Evolutionary conservation across 495 filamentous ascomycete species (phyloP), one percentile per base, ranked within the genome.

Genomic region (Pyrenula aspistea): DNA sequence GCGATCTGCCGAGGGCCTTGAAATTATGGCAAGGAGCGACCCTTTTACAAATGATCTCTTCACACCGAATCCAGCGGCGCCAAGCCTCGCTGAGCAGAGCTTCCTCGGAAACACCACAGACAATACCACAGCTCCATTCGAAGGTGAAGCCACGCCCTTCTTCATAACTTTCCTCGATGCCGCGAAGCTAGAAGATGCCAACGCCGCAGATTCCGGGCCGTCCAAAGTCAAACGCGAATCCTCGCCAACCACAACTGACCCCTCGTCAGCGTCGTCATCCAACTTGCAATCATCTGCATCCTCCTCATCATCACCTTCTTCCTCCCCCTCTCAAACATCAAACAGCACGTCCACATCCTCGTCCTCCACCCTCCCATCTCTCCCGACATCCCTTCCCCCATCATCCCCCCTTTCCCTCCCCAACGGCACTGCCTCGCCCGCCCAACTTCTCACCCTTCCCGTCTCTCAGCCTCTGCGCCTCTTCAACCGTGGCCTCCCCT

Each of bases 41-140:
- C 53, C 57, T 12, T 56, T 69, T 20, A 65, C 58, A 24, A 59
- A 51, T 48, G 59, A 58, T 25, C 25, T 71, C 22, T 82, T 83
- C 63, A 69, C 69, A 19, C 74, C 89, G 2, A 71, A 76, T 15
- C 87, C 90, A 0, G 65, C 73, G 2, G 77, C 87, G 1, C 89
- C 90, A 4, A 74, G 70, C 49, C 68, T 81, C 12, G 74, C 80
- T 15, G 89, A 96, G 21, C 83, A 87, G 58, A 71, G 67, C 19
- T 95, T 95, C 65, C 64, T 96, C 3, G 90, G 91, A 22, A 86
- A 90, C 60, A 90, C 87, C 11, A 92, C 89, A 12, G 93, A 98
- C 57, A 71, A 76, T 0, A 81, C 83, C 59, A 77, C 83, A 50
- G 77, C 75, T 1, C 77, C 73, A 2, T 77, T 74, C 59, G 70